phyloP scores from a whole-genome alignment of 2,329 filamentous ascomycete genomes.

The Chaetomiaceae sp. region DNA sequence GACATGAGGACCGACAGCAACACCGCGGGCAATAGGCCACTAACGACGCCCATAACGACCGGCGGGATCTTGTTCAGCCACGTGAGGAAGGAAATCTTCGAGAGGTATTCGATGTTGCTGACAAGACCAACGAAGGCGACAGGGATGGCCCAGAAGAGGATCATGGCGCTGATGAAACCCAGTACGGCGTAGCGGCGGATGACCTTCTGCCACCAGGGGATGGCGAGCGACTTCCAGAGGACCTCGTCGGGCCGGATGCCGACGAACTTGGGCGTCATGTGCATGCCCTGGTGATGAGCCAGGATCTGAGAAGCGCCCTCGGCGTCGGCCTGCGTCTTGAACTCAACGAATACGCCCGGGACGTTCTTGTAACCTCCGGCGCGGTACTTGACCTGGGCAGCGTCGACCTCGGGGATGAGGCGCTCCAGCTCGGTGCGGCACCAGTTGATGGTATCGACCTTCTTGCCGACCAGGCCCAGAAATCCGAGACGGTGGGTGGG shows the following conservation, averaged over 20 bases:
- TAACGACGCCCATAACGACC: conserved; percentile 74
- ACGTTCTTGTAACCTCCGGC: conserved; percentile 61
- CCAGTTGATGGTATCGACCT: conserved; percentile 94
- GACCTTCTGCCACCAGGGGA: conserved; percentile 83
- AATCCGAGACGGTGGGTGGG: conserved; percentile 70
- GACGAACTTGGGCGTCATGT: conserved; percentile 81
- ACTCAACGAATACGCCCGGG: conserved; percentile 86
- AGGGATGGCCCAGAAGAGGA: conserved; percentile 80
- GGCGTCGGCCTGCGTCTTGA: conserved; percentile 74
- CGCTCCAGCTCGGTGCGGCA: conserved; percentile 72
- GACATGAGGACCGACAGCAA: conserved; percentile 80
- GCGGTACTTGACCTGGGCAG: conserved; percentile 63
- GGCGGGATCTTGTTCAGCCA: conserved; percentile 70
- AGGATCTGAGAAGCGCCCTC: conserved; percentile 84
- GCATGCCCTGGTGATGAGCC: conserved; percentile 78
- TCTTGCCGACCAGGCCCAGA: conserved; percentile 69
- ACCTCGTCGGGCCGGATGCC: conserved; percentile 79
- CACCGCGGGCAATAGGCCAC: conserved; percentile 77
- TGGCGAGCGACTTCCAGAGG: conserved; percentile 79
- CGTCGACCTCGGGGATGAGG: conserved; percentile 66
- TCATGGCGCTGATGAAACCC: conserved; percentile 68
- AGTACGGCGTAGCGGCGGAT: conserved; percentile 65
- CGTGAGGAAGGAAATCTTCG: conserved; percentile 59
- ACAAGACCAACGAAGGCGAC: conserved; percentile 78
- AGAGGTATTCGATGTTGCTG: conserved; percentile 74